phyloP scores from a whole-genome alignment of 1,284 basidiomycete species.

The Xerocomus amazonicus region DNA sequence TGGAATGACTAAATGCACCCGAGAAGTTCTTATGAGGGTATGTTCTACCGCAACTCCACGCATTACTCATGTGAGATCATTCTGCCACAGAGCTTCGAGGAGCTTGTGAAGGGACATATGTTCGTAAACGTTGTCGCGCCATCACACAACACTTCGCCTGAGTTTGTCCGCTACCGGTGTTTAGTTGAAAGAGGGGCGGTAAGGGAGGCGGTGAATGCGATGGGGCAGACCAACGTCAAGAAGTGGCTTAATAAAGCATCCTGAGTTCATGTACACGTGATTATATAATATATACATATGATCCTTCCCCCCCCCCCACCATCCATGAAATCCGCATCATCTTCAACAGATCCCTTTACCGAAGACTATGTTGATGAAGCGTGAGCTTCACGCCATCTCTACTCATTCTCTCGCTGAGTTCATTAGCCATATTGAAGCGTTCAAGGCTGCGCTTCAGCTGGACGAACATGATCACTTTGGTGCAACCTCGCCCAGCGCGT shows the following conservation, averaged over 20 bases:
- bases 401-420: conserved; percentile 1
- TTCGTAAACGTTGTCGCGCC: conserved; percentile 49
- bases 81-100: conserved; percentile 61
- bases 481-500: conserved; percentile 29
- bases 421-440: conserved; percentile 69
- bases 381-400: conserved; percentile 39
- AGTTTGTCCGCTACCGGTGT: conserved; percentile 68
- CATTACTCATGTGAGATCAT: conserved; percentile 5
- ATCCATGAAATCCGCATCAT: conserved; percentile 13
- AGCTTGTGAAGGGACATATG: conserved; percentile 48
- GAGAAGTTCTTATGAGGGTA: conserved; percentile 60
- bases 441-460: conserved; percentile 58
- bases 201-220: conserved; percentile 60
- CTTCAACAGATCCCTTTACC: conserved; percentile 27
- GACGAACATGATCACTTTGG: conserved; percentile 53
- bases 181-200: conserved; percentile 54
- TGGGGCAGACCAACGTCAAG: conserved; percentile 66
- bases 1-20: conserved; percentile 66
- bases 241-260: conserved; percentile 68
- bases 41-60: conserved; percentile 24
- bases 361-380: conserved; percentile 67
- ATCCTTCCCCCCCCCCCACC: conserved; percentile 1
- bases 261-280: conserved; percentile 17
- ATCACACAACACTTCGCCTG: conserved; percentile 47
- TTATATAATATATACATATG: conserved; percentile 22